A percentile compares a stretch with the other conserved stretches of the same genome.
These are phyloP conservation scores for Hebeloma cylindrosporum DNA, from an alignment of 768 basidiomycete genomes.

Conservation along the genomic window DNA sequence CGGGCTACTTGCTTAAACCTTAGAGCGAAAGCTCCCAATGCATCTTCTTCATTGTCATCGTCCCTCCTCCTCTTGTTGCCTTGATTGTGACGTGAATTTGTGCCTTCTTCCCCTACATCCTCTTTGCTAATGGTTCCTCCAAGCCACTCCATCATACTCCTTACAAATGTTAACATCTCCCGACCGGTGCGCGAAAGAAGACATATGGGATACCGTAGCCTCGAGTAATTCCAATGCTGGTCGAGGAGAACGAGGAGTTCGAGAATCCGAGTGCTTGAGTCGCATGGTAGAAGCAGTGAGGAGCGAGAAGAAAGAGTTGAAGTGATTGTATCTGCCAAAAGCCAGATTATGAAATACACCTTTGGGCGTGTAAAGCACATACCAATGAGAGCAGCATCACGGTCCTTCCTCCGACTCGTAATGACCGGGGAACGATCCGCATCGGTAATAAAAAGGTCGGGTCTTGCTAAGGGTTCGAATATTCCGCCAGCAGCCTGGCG, in stretches of 20 bases:
- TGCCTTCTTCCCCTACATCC: constrained; percentile 80
- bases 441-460: constrained; percentile 93
- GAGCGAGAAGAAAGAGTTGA: constrained; percentile 78
- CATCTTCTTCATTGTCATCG: constrained; percentile 78
- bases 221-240: constrained; percentile 94
- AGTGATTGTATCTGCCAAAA: constrained; percentile 75
- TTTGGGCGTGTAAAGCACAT: too few species aligned
- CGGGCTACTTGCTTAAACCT: constrained; percentile 73
- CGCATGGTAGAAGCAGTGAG: constrained; percentile 88
- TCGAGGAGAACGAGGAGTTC: constrained; percentile 95
- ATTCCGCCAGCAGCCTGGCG: constrained; percentile 72
- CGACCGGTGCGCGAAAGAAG: constrained; percentile 87
- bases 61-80: constrained; percentile 57
- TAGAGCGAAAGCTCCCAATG: constrained; percentile 80
- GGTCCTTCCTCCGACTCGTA: constrained; percentile 85
- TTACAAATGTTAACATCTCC: constrained; percentile 91
- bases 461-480: constrained; percentile 83
- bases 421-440: constrained; percentile 82
- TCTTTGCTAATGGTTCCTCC: constrained; percentile 94
- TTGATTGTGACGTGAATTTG: constrained; percentile 50
- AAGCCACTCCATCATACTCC: constrained; percentile 99
- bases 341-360: background rate
- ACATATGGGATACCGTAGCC: constrained; percentile 85
- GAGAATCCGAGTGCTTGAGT: constrained; percentile 90
- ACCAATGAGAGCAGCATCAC: constrained; percentile 89